Base-by-base conservation (phyloP, 2,329 filamentous ascomycete genomes). In the Monilinia polystroma region DNA sequence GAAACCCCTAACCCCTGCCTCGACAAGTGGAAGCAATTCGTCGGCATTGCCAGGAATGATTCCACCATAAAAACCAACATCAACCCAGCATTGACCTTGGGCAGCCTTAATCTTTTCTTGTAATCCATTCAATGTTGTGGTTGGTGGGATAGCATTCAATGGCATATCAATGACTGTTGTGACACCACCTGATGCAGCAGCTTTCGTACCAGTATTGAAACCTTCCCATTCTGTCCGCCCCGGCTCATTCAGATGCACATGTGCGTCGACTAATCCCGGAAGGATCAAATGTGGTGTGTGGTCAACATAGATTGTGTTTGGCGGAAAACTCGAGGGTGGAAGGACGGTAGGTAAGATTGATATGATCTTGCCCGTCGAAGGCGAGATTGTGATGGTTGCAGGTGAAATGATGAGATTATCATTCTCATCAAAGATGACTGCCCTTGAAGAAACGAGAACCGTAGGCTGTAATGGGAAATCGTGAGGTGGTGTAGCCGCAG, bases 91-190 rank as follows among this genome's bases (percentile, higher is more conserved):
- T 80, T 98, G 90, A 45, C 91, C 92, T 69, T 85, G 79, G 52
- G 92, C 92, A 32, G 95, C 95, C 38, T 86, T 85, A 57, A 97
- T 82, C 82, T 99, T 99, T 81, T 92, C 90, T 69, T 90, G 83
- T 72, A 99, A 85, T 8, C 90, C 92, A 23, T 83, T 82, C 3
- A 98, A 84, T 0, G 94, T 98, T 12, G 94, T 98, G 0, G 95
- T 99, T 0, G 95, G 95, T 47, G 95, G 95, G 64, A 99, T 96
- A 59, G 94, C 93, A 79, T 99, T 99, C 69, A 98, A 80, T 45
- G 95, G 95, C 95, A 99, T 99, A 79, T 98, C 95, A 75, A 99
- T 82, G 12, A 99, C 93, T 0, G 95, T 98, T 5, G 95, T 99
- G 35, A 98, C 95, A 73, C 95, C 95, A 52, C 95, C 95, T 73